phyloP scores from a whole-genome alignment of 192 early-diverging fungal species.

The Linnemannia exigua region DNA sequence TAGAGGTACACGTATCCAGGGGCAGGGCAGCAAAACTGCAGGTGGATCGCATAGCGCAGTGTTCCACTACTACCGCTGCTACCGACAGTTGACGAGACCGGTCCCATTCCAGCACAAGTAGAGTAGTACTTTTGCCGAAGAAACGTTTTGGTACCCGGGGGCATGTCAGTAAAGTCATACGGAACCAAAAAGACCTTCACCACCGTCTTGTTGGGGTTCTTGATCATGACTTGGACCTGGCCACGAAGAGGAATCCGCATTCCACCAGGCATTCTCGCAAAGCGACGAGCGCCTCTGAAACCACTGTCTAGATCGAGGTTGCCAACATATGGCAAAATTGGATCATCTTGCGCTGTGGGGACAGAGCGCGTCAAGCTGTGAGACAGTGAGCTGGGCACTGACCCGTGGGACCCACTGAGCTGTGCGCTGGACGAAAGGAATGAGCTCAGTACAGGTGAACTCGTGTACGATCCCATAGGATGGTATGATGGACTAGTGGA shows the following conservation, averaged over 20 bases:
- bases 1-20: conserved; percentile 74
- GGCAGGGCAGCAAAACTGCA: conserved; percentile 74
- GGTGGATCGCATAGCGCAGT: conserved; percentile 83
- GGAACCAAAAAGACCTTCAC: conserved; percentile 86
- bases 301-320: conserved; percentile 73
- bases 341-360: conserved; percentile 59
- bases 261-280: conserved; percentile 60
- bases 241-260: conserved; percentile 81
- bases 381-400: conserved; percentile 5
- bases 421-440: conserved; percentile 14
- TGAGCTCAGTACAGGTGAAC: conserved; percentile 17
- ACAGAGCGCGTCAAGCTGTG: conserved; percentile 17
- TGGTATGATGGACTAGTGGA: conserved; percentile 31
- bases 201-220: conserved; percentile 82
- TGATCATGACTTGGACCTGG: conserved; percentile 86
- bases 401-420: conserved; percentile 4
- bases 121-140: conserved; percentile 84
- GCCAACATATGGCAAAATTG: conserved; percentile 83
- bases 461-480: conserved; percentile 30
- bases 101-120: conserved; percentile 34
- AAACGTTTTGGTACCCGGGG: conserved; percentile 79
- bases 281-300: conserved; percentile 54
- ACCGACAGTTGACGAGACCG: conserved; percentile 17
- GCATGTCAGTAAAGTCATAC: conserved; percentile 86
- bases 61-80: conserved; percentile 24